These are phyloP conservation scores for Geotrichum cucujoidarum DNA, from an alignment of 1,139 yeast species.

Conservation along the genomic window DNA sequence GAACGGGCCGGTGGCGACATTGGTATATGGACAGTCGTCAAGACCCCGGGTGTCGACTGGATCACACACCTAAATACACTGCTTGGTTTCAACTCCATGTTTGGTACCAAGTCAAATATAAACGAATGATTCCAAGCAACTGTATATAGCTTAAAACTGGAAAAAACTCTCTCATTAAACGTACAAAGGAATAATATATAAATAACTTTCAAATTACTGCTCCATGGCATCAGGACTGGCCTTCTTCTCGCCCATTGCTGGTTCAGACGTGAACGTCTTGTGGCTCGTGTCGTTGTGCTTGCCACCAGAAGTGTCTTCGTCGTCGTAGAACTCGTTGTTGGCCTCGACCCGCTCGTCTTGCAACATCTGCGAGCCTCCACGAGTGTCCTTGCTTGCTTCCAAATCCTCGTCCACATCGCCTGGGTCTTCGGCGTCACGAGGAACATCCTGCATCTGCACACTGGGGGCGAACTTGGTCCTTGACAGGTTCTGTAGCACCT, in stretches of 20 bases:
- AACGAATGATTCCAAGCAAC: no score
- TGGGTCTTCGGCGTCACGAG: conserved; percentile 49
- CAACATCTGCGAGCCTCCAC: conserved; percentile 85
- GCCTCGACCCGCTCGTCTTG: conserved; percentile 59
- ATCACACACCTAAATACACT: conserved; percentile 80
- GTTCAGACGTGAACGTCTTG: conserved; percentile 1
- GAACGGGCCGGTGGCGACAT: conserved; percentile 36
- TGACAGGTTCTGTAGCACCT: conserved; percentile 72
- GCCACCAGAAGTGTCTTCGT: conserved; percentile 36
- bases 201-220: conserved; percentile 12
- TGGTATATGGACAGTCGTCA: conserved; percentile 88
- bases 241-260: conserved; percentile 5
- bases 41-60: conserved; percentile 76
- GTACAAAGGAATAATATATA: conserved; percentile 3
- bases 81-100: conserved; percentile 81
- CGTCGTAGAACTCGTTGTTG: conserved; percentile 38
- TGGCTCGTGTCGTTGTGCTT: conserved; percentile 11
- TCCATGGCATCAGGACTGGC: conserved; percentile 26
- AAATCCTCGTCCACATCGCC: conserved; percentile 34
- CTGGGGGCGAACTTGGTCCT: conserved; percentile 92
- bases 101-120: conserved; percentile 39
- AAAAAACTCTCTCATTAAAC: neutral
- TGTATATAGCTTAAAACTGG: neutral
- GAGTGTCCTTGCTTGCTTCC: conserved; percentile 81
- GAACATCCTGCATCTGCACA: conserved; percentile 88